Conservation (phyloP, 495 filamentous ascomycete genomes). For the Aspergillus avenaceus region DNA sequence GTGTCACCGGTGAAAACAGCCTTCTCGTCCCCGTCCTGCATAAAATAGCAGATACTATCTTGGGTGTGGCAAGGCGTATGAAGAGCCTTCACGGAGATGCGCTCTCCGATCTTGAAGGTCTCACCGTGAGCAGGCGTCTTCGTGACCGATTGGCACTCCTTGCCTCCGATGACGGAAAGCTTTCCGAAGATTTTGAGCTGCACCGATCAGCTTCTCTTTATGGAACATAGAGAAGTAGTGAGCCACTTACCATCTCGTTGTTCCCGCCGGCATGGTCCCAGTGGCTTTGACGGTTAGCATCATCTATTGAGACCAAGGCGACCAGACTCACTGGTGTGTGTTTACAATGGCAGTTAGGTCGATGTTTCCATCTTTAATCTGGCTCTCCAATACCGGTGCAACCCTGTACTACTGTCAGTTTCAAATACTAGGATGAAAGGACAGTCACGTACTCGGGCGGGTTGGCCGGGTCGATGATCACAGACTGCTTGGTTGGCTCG, state of each 20-base stretch:
- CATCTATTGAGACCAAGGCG: neutral
- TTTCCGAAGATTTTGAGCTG: constrained; percentile 65
- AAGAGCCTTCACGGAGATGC: constrained; percentile 79
- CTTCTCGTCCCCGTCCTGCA: constrained; percentile 75
- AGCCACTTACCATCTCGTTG: constrained; percentile 58
- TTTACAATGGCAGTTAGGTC: constrained; percentile 89
- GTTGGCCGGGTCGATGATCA: constrained; percentile 92
- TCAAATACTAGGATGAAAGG: neutral
- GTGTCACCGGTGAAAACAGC: constrained; percentile 96
- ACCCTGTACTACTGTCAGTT: constrained; percentile 54
- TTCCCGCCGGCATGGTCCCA: constrained; percentile 96
- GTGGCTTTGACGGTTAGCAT: constrained; percentile 48
- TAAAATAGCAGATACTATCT: constrained; percentile 90
- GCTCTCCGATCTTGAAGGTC: constrained; percentile 76
- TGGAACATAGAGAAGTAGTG: neutral
- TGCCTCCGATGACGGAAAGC: constrained; percentile 80
- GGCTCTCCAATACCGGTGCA: constrained; percentile 68
- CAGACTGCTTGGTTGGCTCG: constrained; percentile 86
- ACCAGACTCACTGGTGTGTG: constrained; percentile 78
- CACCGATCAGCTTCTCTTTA: constrained; percentile 11
- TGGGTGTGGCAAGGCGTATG: constrained; percentile 98
- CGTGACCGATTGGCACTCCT: constrained; percentile 76
- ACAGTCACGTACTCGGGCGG: constrained; percentile 72
- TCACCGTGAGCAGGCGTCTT: constrained; percentile 68
- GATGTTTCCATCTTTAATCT: constrained; percentile 66